These are phyloP conservation scores for Carex littledalei DNA, from an alignment of 176 grass and related monocot species.

Conservation along the genomic window DNA sequence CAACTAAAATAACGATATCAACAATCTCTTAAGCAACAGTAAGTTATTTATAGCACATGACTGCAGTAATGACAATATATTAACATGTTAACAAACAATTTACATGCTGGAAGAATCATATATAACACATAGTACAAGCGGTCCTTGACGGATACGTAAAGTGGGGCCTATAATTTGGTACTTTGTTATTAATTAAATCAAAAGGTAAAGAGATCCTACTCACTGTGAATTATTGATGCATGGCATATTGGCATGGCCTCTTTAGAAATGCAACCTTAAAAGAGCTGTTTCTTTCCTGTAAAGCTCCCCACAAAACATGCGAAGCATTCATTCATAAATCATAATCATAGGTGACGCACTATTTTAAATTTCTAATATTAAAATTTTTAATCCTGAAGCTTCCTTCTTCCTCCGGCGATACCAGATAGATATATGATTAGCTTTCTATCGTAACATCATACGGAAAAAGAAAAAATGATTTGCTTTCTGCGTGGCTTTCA, in stretches of 20 bases:
- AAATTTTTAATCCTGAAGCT: not conserved
- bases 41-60: not conserved
- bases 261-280: constrained; percentile 27
- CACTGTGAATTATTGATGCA: not conserved
- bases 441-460: not conserved
- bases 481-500: not conserved
- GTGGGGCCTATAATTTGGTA: not conserved
- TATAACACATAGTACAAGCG: not conserved
- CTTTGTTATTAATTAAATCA: not conserved
- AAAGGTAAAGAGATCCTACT: constrained; percentile 6
- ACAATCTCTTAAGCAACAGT: not conserved
- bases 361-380: not conserved
- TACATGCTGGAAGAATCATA: not conserved
- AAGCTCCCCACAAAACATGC: constrained; percentile 18
- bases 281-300: constrained; percentile 21
- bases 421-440: not conserved
- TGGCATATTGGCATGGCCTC: not conserved
- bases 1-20: no score
- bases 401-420: not conserved
- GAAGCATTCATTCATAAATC: constrained; percentile 4
- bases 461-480: not conserved
- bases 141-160: not conserved
- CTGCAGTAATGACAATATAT: not conserved
- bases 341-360: not conserved
- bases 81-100: not conserved